A percentile compares a stretch with the other conserved stretches of the same genome.
Conservation (phyloP, 495 filamentous ascomycete genomes). For the Aspergillus avenaceus region DNA sequence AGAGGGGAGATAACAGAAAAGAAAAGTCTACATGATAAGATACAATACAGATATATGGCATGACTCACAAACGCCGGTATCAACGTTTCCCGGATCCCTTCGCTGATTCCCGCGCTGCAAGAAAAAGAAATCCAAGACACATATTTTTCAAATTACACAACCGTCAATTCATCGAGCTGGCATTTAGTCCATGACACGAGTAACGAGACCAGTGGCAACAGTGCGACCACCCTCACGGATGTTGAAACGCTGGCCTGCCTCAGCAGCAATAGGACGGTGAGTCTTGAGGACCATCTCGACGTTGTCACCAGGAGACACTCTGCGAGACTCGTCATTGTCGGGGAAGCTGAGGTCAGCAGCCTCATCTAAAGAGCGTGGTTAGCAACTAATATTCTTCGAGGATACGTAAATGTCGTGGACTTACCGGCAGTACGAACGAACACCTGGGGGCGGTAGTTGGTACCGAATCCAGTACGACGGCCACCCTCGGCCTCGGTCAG, state of each 20-base stretch:
- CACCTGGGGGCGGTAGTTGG: constrained; percentile 94
- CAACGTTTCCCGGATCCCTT: constrained; percentile 25
- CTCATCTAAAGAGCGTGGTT: constrained; percentile 54
- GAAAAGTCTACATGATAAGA: constrained; percentile 42
- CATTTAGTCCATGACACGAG: constrained; percentile 59
- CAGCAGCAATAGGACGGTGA: constrained; percentile 76
- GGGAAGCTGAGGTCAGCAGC: constrained; percentile 76
- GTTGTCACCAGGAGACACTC: constrained; percentile 98
- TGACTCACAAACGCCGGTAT: constrained; percentile 39
- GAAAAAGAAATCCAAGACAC: constrained; percentile 26
- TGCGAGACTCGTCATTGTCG: constrained; percentile 67
- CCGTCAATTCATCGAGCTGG: constrained; percentile 14
- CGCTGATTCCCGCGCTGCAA: constrained; percentile 37
- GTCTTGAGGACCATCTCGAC: constrained; percentile 88
- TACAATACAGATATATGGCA: constrained; percentile 39
- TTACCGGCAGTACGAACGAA: constrained; percentile 85
- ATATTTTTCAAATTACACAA: constrained; percentile 35
- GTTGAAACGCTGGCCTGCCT: constrained; percentile 90
- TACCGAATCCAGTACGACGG: constrained; percentile 85
- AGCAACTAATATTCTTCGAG: background rate
- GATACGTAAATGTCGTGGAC: constrained; percentile 13
- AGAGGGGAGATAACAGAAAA: constrained; percentile 21
- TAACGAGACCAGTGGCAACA: constrained; percentile 88
- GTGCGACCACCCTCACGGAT: constrained; percentile 93
- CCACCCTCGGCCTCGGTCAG: constrained; percentile 97